Evolutionary conservation across 306 rosid species (phyloP).

Genomic region (Inga oerstediana): DNA sequence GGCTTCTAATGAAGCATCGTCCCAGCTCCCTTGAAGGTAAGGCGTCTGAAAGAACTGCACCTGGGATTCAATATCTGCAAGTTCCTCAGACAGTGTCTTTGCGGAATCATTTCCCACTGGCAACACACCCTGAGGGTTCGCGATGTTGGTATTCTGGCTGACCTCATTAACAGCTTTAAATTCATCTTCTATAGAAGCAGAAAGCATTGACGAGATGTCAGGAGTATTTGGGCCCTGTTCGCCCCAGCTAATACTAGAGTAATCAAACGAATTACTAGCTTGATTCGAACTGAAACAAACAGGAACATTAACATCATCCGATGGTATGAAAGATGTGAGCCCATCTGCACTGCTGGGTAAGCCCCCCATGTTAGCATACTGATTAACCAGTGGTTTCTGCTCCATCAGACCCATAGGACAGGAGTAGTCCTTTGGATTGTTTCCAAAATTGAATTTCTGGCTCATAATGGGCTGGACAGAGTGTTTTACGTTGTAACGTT

Average conservation of each 20-base stretch:
- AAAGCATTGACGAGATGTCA: constrained; percentile 70
- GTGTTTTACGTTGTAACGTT: constrained; percentile 40
- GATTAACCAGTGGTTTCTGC: constrained; percentile 57
- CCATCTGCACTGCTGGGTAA: constrained; percentile 47
- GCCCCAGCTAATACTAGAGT: constrained; percentile 64
- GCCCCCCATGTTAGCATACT: constrained; percentile 46
- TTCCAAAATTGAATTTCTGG: constrained; percentile 39
- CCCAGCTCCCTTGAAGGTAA: constrained; percentile 63
- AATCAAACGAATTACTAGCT: constrained; percentile 74
- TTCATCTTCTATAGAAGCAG: constrained; percentile 54
- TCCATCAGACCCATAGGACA: constrained; percentile 56
- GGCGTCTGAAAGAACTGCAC: constrained; percentile 64
- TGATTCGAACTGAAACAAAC: constrained; percentile 65
- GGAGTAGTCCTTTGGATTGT: constrained; percentile 38
- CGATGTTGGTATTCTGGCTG: constrained; percentile 44
- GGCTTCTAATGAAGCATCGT: constrained; percentile 53
- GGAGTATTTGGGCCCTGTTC: constrained; percentile 71
- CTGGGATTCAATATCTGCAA: constrained; percentile 64
- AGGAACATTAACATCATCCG: constrained; percentile 37
- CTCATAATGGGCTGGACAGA: constrained; percentile 45
- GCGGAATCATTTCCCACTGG: constrained; percentile 36
- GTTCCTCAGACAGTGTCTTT: constrained; percentile 73
- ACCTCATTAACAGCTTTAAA: constrained; percentile 46
- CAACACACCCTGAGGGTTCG: constrained; percentile 44
- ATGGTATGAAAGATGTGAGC: constrained; percentile 33